Percentiles rank a stretch among this genome's conserved stretches.
phyloP scores from a whole-genome alignment of 106 monocot species.

The Dendrobium catenatum region DNA sequence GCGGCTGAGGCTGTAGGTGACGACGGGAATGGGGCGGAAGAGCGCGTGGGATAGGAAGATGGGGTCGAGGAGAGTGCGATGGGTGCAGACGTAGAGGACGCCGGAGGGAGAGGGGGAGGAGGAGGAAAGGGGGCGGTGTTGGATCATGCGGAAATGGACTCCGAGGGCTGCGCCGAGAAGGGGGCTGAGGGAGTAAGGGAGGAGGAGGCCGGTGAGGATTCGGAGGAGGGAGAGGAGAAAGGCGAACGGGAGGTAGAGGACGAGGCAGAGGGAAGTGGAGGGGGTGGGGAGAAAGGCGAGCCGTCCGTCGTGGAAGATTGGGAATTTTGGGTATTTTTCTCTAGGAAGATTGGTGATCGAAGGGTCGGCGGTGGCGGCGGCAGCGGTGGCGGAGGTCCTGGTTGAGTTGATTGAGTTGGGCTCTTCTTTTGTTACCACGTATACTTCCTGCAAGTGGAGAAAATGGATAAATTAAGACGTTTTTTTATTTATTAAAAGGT shows the following conservation, averaged over 20 bases:
- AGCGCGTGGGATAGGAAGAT: slow-evolving; percentile 43
- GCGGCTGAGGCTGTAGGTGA: slow-evolving; percentile 85
- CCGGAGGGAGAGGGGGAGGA: background rate
- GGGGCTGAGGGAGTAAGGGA: slow-evolving; percentile 38
- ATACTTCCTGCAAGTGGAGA: slow-evolving; percentile 40
- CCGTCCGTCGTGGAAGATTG: slow-evolving; percentile 80
- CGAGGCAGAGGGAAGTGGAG: slow-evolving; percentile 23
- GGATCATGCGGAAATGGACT: slow-evolving; percentile 13
- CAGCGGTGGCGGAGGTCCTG: background rate
- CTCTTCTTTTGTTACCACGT: slow-evolving; percentile 33
- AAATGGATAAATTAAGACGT: too few species aligned
- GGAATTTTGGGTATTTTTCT: slow-evolving; percentile 55
- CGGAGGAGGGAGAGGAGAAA: slow-evolving; percentile 27
- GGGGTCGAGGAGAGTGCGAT: slow-evolving; percentile 72
- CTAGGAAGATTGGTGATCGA: slow-evolving; percentile 18
- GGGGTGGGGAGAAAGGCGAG: slow-evolving; percentile 79
- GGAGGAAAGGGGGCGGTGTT: background rate
- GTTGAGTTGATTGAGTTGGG: slow-evolving; percentile 3
- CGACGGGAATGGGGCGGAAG: slow-evolving; percentile 42
- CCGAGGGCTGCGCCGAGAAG: slow-evolving; percentile 29
- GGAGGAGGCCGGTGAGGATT: slow-evolving; percentile 22
- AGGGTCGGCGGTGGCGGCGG: background rate
- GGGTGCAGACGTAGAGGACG: slow-evolving; percentile 60
- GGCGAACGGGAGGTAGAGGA: slow-evolving; percentile 69
- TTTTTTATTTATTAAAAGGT: too few species aligned